Evolutionary conservation across 768 basidiomycete genomes (phyloP), one percentile per base, ranked within the genome.

Genomic region (Pleurotus pulmonarius): DNA sequence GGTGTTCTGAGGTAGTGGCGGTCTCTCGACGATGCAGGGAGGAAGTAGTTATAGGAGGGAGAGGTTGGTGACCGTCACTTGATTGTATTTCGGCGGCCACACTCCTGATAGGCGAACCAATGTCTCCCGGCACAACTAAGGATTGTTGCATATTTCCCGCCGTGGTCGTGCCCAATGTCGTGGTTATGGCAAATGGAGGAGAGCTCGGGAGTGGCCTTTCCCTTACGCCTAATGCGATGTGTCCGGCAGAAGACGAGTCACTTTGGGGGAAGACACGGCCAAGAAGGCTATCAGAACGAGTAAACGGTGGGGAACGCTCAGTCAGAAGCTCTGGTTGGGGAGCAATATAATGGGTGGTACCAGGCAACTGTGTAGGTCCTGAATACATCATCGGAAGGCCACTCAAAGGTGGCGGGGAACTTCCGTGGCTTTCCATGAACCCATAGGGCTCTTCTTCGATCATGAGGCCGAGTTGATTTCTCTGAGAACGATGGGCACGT

Each of bases 271-370:
- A 69, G 5, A 70, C 54, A 11, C 67, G 66, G 20, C 54, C 61
- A 13, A 69, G 60, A n/a, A 67, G 56, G 45, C 65, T 70, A 57
- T 70, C 69, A 5, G 62, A 56, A 13, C 65, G 65, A 40, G 43
- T 43, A 9, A 26, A 60, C 13, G 20, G 18, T 2, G 48, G 29
- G 29, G 56, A 22, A 22, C 43, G 59, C 46, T 38, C n/a, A 4
- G 20, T n/a, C 41, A 34, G 29, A 44, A 44, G 4, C 8, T 44
- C 41, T 44, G 41, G 41, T 9, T 9, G 29, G 8, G 29, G 29
- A 11, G 9, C 29, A 34, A 8, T 11, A 34, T 34, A 8, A 3
- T 11, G 29, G 29, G 11, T 9, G 11, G 29, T 4, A 4, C 29
- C 2, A 34, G 9, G 9, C 0, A 11, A 34, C 2, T 8, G 29